Percentiles rank a stretch among this genome's conserved stretches.
phyloP scores from a whole-genome alignment of 179 eudicot genomes.

The Spinacia oleracea region DNA sequence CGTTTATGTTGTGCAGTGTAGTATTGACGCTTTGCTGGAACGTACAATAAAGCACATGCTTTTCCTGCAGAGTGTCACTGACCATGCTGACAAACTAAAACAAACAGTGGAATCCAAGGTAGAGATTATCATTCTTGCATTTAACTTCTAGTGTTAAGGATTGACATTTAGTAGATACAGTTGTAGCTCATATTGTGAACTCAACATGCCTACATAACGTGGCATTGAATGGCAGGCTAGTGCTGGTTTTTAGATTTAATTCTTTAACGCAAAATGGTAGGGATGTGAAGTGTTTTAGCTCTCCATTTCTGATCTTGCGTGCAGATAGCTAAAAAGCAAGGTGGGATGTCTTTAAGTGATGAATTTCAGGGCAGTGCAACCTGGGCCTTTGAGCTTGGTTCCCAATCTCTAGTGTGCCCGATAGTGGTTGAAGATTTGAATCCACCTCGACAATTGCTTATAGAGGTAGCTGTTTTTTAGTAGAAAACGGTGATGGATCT shows the following conservation, averaged over 20 bases:
- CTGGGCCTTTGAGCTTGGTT: conserved; percentile 98
- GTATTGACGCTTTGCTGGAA: conserved; percentile 90
- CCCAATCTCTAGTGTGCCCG: conserved; percentile 84
- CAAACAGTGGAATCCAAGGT: conserved; percentile 85
- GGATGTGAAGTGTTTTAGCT: background rate
- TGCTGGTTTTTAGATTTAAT: background rate
- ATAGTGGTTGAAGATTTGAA: conserved; percentile 90
- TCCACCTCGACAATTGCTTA: conserved; percentile 89
- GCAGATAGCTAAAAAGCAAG: conserved; percentile 69
- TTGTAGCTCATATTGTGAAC: background rate
- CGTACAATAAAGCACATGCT: conserved; percentile 97
- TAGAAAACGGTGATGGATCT: background rate
- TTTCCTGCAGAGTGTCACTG: conserved; percentile 85
- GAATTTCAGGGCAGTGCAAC: conserved; percentile 85
- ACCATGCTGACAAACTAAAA: conserved; percentile 91
- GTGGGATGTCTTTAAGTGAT: conserved; percentile 58
- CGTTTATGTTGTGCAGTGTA: conserved; percentile 63
- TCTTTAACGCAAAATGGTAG: background rate
- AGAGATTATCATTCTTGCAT: conserved; percentile 6
- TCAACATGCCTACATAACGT: background rate
- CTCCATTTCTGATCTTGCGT: conserved; percentile 30
- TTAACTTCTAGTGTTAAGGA: background rate
- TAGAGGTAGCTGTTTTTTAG: conserved; percentile 55
- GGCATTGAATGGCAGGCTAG: background rate
- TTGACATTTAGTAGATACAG: background rate